phyloP scores from a whole-genome alignment of 306 rosid genomes.

The Geum urbanum region DNA sequence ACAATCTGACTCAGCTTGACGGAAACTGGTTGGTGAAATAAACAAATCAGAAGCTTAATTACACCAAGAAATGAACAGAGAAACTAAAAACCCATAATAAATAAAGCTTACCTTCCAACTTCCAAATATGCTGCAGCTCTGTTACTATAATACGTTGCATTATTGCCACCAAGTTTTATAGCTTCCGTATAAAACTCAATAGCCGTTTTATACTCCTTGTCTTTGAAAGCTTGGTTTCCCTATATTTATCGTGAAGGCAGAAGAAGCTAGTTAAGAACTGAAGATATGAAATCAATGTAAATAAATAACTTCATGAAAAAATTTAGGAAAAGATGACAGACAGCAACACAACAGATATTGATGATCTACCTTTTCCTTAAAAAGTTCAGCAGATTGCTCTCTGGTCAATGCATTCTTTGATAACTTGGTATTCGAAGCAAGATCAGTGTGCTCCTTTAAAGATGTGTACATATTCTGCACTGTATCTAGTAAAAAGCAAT shows the following conservation, averaged over 20 bases:
- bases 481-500: conserved; percentile 85
- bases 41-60: conserved; percentile 31
- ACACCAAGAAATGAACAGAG: conserved; percentile 18
- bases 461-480: conserved; percentile 54
- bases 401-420: conserved; percentile 54
- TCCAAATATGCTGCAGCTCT: conserved; percentile 91
- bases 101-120: conserved; percentile 56
- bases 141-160: conserved; percentile 86
- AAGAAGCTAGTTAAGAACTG: not conserved
- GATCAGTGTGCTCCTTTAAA: conserved; percentile 78
- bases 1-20: conserved; percentile 88
- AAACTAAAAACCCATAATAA: conserved; percentile 13
- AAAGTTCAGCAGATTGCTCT: conserved; percentile 85
- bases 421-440: conserved; percentile 58
- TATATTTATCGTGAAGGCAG: conserved; percentile 19
- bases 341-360: not conserved
- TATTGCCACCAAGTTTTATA: conserved; percentile 69
- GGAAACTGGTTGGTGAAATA: conserved; percentile 44
- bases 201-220: conserved; percentile 89
- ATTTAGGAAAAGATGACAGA: not conserved
- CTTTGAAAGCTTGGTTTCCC: conserved; percentile 97
- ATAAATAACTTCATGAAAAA: too few relatives aligned
- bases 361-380: conserved; percentile 78
- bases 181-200: conserved; percentile 82
- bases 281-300: not conserved